Base-by-base conservation (phyloP, 768 basidiomycete genomes). In the Serendipita sp. region DNA sequence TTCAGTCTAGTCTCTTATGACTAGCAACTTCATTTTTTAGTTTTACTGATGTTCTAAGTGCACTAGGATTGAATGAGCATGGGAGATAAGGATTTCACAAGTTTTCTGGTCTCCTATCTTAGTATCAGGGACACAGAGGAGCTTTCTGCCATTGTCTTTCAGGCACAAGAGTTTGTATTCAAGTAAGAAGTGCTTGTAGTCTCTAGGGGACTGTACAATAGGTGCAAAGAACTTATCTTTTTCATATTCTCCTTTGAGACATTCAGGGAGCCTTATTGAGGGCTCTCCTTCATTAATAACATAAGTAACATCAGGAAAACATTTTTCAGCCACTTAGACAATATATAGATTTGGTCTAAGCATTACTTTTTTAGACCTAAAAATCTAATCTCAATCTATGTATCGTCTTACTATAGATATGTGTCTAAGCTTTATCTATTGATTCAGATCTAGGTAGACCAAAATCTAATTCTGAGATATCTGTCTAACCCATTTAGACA, bases 1-100 rank as follows among this genome's bases (percentile, higher is more conserved):
- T 23, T 23, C 23, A 23, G 23, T 23, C 23, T 23, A 23, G 23
- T 23, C 23, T 23, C 23, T 23, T 23, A 23, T 23, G 23, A 23
- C 23, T 23, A 23, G 23, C 23, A 23, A 23, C 23, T 23, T 23
- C 23, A 23, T 23, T 23, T 23, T 23, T 23, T 23, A 23, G 23
- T 23, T 23, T 23, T 23, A 23, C 23, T 23, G 23, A 23, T 23
- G 23, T 23, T 23, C 62, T 28, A 66, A 30, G 32, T 66, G 65
- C 2, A 63, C 41, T 0, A 66, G 32, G 7, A 65, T 34, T 2
- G 64, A 64, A 32, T 66, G 65, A 8, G 63, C 46, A 35, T 66
- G 65, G 7, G 64, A 65, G 30, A 66, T 66, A 4, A 66, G 16
- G 16, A 66, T 64, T 38, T 66, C 63, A 4, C 65, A 28, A 15